Base-by-base conservation (phyloP, 1,284 basidiomycete genomes). In the Tilletia caries region DNA sequence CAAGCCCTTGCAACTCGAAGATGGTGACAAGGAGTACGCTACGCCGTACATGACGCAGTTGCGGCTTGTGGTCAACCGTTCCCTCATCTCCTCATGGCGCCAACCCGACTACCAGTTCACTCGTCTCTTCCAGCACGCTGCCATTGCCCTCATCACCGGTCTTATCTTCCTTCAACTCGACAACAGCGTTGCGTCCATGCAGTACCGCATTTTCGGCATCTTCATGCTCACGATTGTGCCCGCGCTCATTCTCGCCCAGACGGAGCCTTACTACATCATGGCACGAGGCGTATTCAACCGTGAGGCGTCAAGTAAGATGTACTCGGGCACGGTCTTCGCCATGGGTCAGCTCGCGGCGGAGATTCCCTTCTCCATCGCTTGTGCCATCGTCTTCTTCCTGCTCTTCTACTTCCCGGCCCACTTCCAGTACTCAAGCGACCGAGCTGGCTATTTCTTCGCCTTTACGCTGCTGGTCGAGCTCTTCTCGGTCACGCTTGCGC, bases 261-360 rank as follows among this genome's bases (percentile, higher is more conserved):
- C 94, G 70, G 90, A 93, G 83, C 92, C 93, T 0, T 92, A 78
- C 85, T 95, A 92, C 86, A 91, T 95, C 79, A 86, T 90, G 84
- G 91, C 91, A 71, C 86, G 92, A 27, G 71, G 71, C 48, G 77
- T 76, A 43, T 78, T 70, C 71, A 78, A 79, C 27, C 75, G 79
- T 2, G 79, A 80, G 52, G 77, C 79, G 68, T 75, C 77, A 54
- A 70, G 67, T 33, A 80, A 80, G 75, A 80, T 74, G 34, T 80
- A 73, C 67, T 67, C 74, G 23, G 80, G 71, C 18, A 71, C 79
- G 80, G 73, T 84, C 79, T 82, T 85, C 79, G 75, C 82, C 69
- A 67, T 72, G 83, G 78, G 67, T 33, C 58, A 80, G 69, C 64
- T 80, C 25, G 75, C 77, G 48, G 71, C 71, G n/a, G 79, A 89